Evolutionary conservation across 2,329 filamentous ascomycete genomes (phyloP).

Genomic region (Aspergillus unguis): DNA sequence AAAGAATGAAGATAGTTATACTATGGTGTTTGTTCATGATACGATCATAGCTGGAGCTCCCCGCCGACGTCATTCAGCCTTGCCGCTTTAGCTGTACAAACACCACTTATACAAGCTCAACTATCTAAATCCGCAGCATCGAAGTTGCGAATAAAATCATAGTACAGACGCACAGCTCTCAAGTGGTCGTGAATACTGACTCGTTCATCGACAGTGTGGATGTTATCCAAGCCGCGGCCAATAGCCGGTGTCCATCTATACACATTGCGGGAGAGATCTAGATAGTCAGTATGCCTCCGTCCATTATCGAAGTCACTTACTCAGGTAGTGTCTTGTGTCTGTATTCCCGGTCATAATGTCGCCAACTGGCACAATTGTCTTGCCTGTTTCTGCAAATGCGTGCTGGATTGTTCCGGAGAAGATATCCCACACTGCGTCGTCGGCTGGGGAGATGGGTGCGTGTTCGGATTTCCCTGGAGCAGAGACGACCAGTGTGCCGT

Average conservation of each 20-base stretch:
- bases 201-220: constrained; percentile 2
- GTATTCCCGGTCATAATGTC: constrained; percentile 3
- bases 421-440: not conserved
- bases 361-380: constrained; percentile 1
- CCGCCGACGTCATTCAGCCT: not conserved
- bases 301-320: not conserved
- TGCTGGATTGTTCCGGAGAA: constrained; percentile 3
- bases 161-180: not conserved
- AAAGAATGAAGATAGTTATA: no score
- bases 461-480: not conserved
- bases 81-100: not conserved
- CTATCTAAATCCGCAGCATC: not conserved
- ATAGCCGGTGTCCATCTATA: constrained; percentile 3
- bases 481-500: not conserved
- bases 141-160: constrained; percentile 2
- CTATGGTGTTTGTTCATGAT: not conserved
- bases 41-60: not conserved
- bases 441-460: not conserved
- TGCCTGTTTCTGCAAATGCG: not conserved
- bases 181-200: not conserved
- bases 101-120: not conserved
- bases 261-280: constrained; percentile 1
- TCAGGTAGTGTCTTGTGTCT: not conserved
- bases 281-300: not conserved
- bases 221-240: not conserved